Conservation (phyloP, 2,329 filamentous ascomycete species). For the Peltaster fructicola region DNA sequence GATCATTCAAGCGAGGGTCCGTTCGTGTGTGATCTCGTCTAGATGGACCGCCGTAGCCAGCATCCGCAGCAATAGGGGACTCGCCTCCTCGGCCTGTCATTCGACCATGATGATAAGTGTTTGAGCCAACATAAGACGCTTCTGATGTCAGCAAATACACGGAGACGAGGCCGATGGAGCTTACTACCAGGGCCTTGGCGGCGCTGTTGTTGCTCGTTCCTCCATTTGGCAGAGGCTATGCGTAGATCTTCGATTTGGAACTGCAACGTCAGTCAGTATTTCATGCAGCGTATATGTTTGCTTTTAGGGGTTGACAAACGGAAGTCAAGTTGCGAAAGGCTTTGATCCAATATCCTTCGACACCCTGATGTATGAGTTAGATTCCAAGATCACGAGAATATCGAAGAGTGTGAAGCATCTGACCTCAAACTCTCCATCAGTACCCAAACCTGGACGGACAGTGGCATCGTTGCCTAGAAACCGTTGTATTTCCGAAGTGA, state of each 20-base stretch:
- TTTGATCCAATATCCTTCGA: constrained; percentile 33
- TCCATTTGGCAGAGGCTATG: constrained; percentile 30
- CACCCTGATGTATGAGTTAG: constrained; percentile 19
- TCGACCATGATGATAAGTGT: constrained; percentile 4
- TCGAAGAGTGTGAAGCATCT: too few species aligned
- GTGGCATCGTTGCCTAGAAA: constrained; percentile 34
- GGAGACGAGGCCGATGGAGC: constrained; percentile 20
- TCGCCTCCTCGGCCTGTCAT: constrained; percentile 4
- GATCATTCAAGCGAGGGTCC: constrained; percentile 2
- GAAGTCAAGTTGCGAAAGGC: constrained; percentile 33
- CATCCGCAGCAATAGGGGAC: constrained; percentile 3
- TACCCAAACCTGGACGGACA: constrained; percentile 29
- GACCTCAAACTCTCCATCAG: constrained; percentile 28
- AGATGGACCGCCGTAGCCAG: constrained; percentile 3
- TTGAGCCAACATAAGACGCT: constrained; percentile 4
- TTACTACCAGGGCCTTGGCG: constrained; percentile 29
- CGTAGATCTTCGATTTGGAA: constrained; percentile 34
- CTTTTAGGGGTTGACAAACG: constrained; percentile 18
- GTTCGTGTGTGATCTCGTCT: constrained; percentile 6
- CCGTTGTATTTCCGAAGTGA: constrained; percentile 34
- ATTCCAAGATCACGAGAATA: constrained; percentile 1
- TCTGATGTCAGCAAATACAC: constrained; percentile 1
- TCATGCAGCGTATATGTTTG: background rate
- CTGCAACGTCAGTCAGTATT: constrained; percentile 14
- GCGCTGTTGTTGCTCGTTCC: constrained; percentile 18